Evolutionary conservation across 768 basidiomycete species (phyloP).

Genomic region (Pisolithus marmoratus): DNA sequence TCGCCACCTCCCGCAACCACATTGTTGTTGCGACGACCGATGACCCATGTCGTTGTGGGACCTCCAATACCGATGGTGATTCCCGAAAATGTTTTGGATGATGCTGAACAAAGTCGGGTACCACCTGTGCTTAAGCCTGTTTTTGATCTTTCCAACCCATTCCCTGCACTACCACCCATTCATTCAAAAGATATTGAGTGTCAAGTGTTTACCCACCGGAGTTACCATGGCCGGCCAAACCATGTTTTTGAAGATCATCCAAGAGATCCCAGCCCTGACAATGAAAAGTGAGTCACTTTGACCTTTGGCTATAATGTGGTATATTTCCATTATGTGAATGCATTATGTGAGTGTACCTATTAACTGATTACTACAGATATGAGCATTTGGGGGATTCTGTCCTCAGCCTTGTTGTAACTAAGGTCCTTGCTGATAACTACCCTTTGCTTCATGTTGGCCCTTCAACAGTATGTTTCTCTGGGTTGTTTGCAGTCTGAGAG

Average conservation of each 20-base stretch:
- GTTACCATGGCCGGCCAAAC: slow-evolving; percentile 60
- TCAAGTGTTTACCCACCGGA: slow-evolving; percentile 74
- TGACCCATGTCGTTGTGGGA: too few species aligned
- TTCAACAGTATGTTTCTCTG: slow-evolving; percentile 48
- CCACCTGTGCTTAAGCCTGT: slow-evolving; percentile 19
- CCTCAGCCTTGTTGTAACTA: slow-evolving; percentile 61
- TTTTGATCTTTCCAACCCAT: slow-evolving; percentile 23
- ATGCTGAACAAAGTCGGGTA: neutral
- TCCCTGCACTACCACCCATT: slow-evolving; percentile 60
- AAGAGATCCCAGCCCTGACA: slow-evolving; percentile 72
- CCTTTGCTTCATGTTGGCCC: slow-evolving; percentile 74
- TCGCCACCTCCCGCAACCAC: too few species aligned
- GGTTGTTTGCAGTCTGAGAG: neutral
- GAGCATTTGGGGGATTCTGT: slow-evolving; percentile 79
- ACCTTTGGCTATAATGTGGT: neutral
- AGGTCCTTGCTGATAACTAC: slow-evolving; percentile 55
- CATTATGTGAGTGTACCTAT: too few species aligned
- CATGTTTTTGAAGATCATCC: slow-evolving; percentile 72
- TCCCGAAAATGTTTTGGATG: neutral
- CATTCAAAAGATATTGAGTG: slow-evolving; percentile 35
- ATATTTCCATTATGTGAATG: too few species aligned
- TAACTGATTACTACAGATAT: slow-evolving; percentile 35
- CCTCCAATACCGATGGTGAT: neutral
- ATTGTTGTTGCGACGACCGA: too few species aligned
- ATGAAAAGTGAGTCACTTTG: slow-evolving; percentile 56